Evolutionary conservation across 2,329 filamentous ascomycete genomes (phyloP).

Genomic region (Paraphoma sp.): DNA sequence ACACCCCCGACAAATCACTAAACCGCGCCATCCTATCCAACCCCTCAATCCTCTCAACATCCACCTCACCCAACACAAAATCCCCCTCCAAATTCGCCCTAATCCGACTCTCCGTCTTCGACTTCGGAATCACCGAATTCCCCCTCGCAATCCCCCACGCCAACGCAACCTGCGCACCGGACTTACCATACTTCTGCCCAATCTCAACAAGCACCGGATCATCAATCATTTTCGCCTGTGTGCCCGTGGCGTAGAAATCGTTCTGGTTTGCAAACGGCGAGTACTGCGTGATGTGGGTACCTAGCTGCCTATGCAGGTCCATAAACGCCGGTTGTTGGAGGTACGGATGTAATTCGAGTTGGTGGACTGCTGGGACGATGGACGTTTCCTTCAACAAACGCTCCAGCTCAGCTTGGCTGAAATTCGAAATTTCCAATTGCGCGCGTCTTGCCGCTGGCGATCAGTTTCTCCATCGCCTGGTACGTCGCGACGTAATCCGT

Average conservation of each 20-base stretch:
- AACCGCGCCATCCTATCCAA: slow-evolving; percentile 69
- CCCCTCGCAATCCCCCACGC: slow-evolving; percentile 80
- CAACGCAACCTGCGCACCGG: slow-evolving; percentile 83
- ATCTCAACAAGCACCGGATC: slow-evolving; percentile 69
- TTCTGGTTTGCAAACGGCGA: slow-evolving; percentile 46
- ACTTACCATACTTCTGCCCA: slow-evolving; percentile 69
- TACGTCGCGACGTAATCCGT: slow-evolving; percentile 41
- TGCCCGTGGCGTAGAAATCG: slow-evolving; percentile 39
- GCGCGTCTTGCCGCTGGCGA: slow-evolving; percentile 42
- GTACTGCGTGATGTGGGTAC: slow-evolving; percentile 44
- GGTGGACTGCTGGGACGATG: slow-evolving; percentile 39
- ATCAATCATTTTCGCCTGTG: slow-evolving; percentile 49
- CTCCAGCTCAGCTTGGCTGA: slow-evolving; percentile 53
- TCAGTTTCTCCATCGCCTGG: slow-evolving; percentile 49
- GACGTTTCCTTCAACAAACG: slow-evolving; percentile 56
- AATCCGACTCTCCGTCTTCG: slow-evolving; percentile 40
- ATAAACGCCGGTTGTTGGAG: slow-evolving; percentile 36
- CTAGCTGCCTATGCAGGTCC: slow-evolving; percentile 34
- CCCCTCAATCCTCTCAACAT: slow-evolving; percentile 67
- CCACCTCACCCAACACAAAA: slow-evolving; percentile 73
- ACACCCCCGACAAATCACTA: slow-evolving; percentile 64
- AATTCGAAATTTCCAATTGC: slow-evolving; percentile 45
- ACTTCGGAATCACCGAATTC: slow-evolving; percentile 43
- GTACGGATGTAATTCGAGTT: slow-evolving; percentile 42
- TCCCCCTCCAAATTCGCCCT: slow-evolving; percentile 59